Evolutionary conservation across 2,329 filamentous ascomycete species (phyloP).

Genomic region (Ilyonectria sp.): DNA sequence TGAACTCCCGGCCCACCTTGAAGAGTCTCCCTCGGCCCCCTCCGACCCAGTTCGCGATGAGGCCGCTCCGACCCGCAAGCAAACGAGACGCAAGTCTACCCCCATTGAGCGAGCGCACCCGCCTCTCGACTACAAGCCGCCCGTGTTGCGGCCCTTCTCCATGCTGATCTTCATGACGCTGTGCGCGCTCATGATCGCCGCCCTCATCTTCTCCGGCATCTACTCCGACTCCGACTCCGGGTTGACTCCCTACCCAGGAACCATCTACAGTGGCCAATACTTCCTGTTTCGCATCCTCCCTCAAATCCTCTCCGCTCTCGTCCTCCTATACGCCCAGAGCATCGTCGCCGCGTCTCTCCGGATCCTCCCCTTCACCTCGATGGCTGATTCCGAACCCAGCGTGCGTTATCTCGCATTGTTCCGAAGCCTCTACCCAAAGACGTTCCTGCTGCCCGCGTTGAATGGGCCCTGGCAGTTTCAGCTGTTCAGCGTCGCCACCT

Average conservation of each 20-base stretch:
- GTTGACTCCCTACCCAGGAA: conserved; percentile 76
- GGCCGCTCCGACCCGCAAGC: conserved; percentile 46
- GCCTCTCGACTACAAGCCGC: conserved; percentile 78
- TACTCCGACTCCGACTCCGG: conserved; percentile 76
- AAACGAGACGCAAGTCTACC: conserved; percentile 54
- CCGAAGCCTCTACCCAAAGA: conserved; percentile 76
- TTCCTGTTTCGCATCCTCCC: conserved; percentile 91
- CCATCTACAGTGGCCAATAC: conserved; percentile 80
- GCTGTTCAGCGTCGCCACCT: conserved; percentile 77
- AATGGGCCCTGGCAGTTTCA: conserved; percentile 77
- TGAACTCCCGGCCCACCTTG: conserved; percentile 26
- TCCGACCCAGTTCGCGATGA: conserved; percentile 31
- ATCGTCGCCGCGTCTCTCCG: conserved; percentile 83
- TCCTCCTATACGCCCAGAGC: conserved; percentile 84
- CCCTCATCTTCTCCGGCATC: conserved; percentile 79
- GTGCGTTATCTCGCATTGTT: conserved; percentile 77
- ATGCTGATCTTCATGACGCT: conserved; percentile 73
- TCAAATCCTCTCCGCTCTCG: conserved; percentile 78
- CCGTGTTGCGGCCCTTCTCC: conserved; percentile 77
- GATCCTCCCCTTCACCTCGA: conserved; percentile 82
- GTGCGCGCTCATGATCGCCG: conserved; percentile 79
- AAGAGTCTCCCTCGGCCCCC: conserved; percentile 35
- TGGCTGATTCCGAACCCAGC: conserved; percentile 75
- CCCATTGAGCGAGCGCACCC: conserved; percentile 58
- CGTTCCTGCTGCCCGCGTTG: conserved; percentile 75